phyloP scores from a whole-genome alignment of 2,329 filamentous ascomycete species.

The Xylaria sp. region DNA sequence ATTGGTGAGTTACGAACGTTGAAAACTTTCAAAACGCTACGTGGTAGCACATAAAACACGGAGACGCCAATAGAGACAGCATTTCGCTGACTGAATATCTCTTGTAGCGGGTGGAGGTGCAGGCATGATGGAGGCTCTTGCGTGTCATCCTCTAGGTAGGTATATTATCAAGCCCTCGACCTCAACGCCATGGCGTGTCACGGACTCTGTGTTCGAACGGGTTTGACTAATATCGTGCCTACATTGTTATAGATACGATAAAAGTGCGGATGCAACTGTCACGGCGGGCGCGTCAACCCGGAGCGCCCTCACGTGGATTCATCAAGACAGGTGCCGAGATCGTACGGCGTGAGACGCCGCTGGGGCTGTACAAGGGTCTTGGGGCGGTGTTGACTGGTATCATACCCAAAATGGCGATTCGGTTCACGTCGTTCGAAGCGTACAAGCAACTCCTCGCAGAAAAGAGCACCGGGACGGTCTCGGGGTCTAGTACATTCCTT shows the following conservation, averaged over 20 bases:
- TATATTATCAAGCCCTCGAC: slow-evolving; percentile 30
- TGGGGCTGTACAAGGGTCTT: slow-evolving; percentile 97
- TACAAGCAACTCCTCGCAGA: slow-evolving; percentile 89
- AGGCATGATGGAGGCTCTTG: slow-evolving; percentile 99
- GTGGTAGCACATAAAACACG: background rate
- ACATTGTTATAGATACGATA: slow-evolving; percentile 77
- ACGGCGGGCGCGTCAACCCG: slow-evolving; percentile 81
- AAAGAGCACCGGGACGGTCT: slow-evolving; percentile 72
- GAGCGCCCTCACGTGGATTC: slow-evolving; percentile 89
- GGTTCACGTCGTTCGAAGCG: slow-evolving; percentile 95
- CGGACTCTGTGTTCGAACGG: background rate
- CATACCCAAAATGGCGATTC: slow-evolving; percentile 98
- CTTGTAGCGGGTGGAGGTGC: slow-evolving; percentile 87
- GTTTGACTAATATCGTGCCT: slow-evolving; percentile 3
- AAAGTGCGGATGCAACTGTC: slow-evolving; percentile 99
- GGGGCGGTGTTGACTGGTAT: slow-evolving; percentile 96
- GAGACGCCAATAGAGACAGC: background rate
- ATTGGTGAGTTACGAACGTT: slow-evolving; percentile 69
- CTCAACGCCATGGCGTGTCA: background rate
- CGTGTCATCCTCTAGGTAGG: slow-evolving; percentile 89
- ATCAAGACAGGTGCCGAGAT: slow-evolving; percentile 87
- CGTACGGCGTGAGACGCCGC: slow-evolving; percentile 86
- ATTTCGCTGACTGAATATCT: slow-evolving; percentile 18
- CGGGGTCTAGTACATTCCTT: slow-evolving; percentile 74
- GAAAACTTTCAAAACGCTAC: too few species aligned